These are phyloP conservation scores for Ceratobasidium sp. DNA, from an alignment of 1,284 basidiomycete species.

Conservation along the genomic window DNA sequence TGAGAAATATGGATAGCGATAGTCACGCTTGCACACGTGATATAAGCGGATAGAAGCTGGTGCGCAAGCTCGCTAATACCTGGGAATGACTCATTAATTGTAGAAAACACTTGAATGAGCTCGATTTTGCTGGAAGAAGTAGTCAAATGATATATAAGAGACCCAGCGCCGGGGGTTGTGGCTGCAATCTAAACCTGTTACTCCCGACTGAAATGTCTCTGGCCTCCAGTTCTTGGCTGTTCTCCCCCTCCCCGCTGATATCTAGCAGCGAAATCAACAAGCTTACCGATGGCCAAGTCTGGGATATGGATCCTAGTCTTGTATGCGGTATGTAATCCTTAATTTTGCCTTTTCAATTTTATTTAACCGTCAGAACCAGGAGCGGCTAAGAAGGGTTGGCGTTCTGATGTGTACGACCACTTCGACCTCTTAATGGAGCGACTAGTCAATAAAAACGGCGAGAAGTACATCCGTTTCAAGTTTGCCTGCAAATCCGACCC, in stretches of 20 bases:
- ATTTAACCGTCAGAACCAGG: background rate
- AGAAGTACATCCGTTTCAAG: conserved; percentile 13
- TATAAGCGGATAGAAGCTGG: too few species aligned
- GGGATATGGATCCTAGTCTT: background rate
- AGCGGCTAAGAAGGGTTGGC: conserved; percentile 1
- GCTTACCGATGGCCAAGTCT: background rate
- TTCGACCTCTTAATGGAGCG: conserved; percentile 8
- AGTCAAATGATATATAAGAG: background rate
- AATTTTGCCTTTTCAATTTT: background rate
- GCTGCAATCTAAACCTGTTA: background rate
- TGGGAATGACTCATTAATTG: background rate
- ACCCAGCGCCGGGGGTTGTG: background rate
- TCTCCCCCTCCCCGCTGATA: too few species aligned
- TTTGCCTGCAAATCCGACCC: conserved; percentile 14
- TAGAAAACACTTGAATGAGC: background rate
- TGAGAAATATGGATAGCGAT: too few species aligned
- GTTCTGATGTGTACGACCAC: conserved; percentile 3
- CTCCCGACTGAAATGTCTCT: background rate
- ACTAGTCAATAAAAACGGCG: background rate
- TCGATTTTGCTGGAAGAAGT: background rate
- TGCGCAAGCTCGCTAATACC: too few species aligned
- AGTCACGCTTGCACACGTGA: too few species aligned
- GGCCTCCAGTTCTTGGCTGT: background rate
- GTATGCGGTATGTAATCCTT: background rate
- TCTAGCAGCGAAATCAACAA: background rate